Evolutionary conservation across 306 rosid species (phyloP), one percentile per base, ranked within the genome.

Genomic region (Acmispon strigosus): DNA sequence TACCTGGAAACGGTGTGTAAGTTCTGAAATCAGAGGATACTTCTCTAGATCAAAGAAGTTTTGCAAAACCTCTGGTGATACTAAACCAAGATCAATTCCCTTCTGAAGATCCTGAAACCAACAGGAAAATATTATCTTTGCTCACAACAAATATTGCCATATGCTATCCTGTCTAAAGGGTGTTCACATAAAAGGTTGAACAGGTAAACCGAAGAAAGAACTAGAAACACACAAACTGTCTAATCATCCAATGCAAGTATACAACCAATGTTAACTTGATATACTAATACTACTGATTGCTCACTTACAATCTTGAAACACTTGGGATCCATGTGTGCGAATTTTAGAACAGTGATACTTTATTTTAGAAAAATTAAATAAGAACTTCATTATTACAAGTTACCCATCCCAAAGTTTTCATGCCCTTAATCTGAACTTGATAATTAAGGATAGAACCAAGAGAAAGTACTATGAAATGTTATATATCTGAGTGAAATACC

Each of bases 21-120:
- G 92, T 78, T 90, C 97, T 22, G 96, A 82, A 64, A 93, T 74
- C 62, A 93, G 84, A 61, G 98, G 98, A 88, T 88, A 84, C 84
- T 83, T 75, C 92, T 93, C 96, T 68, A 93, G 84, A 84, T 93
- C 94, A 78, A 93, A 93, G 80, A 93, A 90, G 88, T 93, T 87
- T 64, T 90, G 93, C 62, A 93, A 82, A 43, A 87, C 97, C 85
- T 88, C 96, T 17, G 98, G 98, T 51, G 98, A 84, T 76, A 93
- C 92, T 78, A 93, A 76, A 84, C 98, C 98, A 72, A 88, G 94
- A 86, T 90, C 98, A 84, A 90, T 82, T 74, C 98, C 98, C 78
- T 89, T 91, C 74, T 90, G 98, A 77, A 94, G 89, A 82, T 94
- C 97, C 98, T 94, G 83, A 81, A 79, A 73, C 53, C 22, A 10